phyloP scores from a whole-genome alignment of 495 filamentous ascomycete species.

The Neurospora sp. region DNA sequence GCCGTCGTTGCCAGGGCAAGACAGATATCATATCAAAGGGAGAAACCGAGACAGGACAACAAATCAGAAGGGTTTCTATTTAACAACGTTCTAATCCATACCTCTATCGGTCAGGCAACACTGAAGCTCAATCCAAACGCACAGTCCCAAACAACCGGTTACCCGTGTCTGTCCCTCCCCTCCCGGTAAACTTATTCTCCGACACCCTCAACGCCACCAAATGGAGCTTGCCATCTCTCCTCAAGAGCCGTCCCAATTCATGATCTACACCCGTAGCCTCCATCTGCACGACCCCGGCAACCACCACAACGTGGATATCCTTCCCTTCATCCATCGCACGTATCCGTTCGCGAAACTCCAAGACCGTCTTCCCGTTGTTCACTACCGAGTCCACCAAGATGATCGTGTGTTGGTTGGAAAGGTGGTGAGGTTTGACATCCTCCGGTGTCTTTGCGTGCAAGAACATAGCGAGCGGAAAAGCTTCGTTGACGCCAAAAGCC shows the following conservation, averaged over 20 bases:
- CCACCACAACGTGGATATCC: slow-evolving; percentile 41
- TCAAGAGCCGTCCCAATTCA: slow-evolving; percentile 18
- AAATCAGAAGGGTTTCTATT: background rate
- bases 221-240: slow-evolving; percentile 14
- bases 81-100: background rate
- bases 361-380: slow-evolving; percentile 44
- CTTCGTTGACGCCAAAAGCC: slow-evolving; percentile 52
- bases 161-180: slow-evolving; percentile 45
- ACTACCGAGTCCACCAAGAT: slow-evolving; percentile 55
- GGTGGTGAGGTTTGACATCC: slow-evolving; percentile 36
- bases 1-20: background rate
- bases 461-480: slow-evolving; percentile 44
- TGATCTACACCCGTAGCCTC: slow-evolving; percentile 20
- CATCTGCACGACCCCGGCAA: slow-evolving; percentile 47
- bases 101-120: background rate
- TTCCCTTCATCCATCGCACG: slow-evolving; percentile 20
- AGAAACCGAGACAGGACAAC: background rate
- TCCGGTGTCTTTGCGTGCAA: slow-evolving; percentile 40
- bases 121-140: slow-evolving; percentile 5
- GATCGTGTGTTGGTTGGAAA: slow-evolving; percentile 31
- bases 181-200: slow-evolving; percentile 44
- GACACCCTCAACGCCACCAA: slow-evolving; percentile 47
- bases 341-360: slow-evolving; percentile 44
- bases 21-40: background rate
- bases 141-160: slow-evolving; percentile 52